Evolutionary conservation across 441 rosid genomes (phyloP), one percentile per base, ranked within the genome.

Genomic region (Eutrema salsugineum): DNA sequence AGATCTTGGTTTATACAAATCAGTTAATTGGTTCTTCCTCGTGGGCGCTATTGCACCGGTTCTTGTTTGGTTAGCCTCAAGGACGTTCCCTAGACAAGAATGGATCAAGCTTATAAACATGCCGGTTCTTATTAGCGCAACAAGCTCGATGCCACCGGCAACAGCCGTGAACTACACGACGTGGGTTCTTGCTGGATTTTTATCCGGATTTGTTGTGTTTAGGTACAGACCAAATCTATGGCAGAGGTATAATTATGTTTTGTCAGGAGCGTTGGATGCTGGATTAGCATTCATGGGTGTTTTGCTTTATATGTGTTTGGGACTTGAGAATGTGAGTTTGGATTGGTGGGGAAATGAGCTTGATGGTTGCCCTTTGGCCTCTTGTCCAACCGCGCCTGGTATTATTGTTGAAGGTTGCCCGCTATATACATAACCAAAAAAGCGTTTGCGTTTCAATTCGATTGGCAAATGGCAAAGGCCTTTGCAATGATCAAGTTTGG

Each of bases 241-340:
- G 98, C 86, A 82, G 70, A 77, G 93, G 58, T 91, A 91, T 81
- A 94, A 94, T 46, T 94, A 94, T 74, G 94, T 91, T 12, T 83
- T 94, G 44, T 94, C 98, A 0, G 98, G 98, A 19, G 73, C 96
- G 42, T 59, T 91, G 36, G 97, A 94, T 78, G 97, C 97, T 16
- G 97, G 98, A n/a, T 83, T 94, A 59, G 98, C 98, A 11, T 94
- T 90, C 72, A 91, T 94, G 98, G 98, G 93, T 7, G 97, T 94
- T 75, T 74, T 91, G n/a, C 67, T 94, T 15, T 94, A 91, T 73
- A 46, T 94, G 57, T 88, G 96, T 76, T 79, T 94, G 87, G 98
- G 96, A 15, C 71, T 89, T 67, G 88, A 91, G 76, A 79, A 84
- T 72, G 20, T 94, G 53, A 83, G 80, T 76, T 43, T 94, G 47